These are phyloP conservation scores for Elaeagnus macrophylla DNA, from an alignment of 306 rosid species.

Conservation along the genomic window DNA sequence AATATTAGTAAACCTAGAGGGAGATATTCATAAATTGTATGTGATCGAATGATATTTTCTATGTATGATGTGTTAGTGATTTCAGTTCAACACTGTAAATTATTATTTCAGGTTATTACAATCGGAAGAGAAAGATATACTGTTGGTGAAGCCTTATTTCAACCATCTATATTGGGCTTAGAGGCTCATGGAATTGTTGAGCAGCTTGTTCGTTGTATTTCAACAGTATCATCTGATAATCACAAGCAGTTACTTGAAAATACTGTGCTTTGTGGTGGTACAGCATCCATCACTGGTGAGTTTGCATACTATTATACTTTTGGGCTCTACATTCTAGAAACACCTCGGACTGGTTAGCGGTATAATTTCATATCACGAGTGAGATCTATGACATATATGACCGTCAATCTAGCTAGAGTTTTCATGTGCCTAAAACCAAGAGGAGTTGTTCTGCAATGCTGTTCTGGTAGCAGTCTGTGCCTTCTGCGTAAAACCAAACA, in stretches of 20 bases:
- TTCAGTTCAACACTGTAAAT: constrained; percentile 11
- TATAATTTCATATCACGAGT: no score
- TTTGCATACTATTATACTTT: not conserved
- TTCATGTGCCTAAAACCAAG: no score
- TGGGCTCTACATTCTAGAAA: no score
- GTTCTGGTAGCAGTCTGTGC: no score
- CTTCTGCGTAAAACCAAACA: no score
- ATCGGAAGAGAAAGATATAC: constrained; percentile 85
- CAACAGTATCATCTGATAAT: constrained; percentile 85
- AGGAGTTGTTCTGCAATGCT: no score
- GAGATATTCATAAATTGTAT: no score
- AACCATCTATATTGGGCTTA: constrained; percentile 73
- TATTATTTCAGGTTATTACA: constrained; percentile 58
- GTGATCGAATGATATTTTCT: no score
- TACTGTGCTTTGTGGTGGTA: constrained; percentile 86
- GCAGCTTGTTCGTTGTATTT: constrained; percentile 89
- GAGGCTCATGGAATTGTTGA: constrained; percentile 96
- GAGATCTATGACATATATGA: no score
- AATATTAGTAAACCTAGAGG: no score
- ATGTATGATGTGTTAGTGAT: not conserved
- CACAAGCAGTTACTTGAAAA: constrained; percentile 88
- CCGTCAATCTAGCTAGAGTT: no score
- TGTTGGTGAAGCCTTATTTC: constrained; percentile 92
- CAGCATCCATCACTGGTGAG: constrained; percentile 75
- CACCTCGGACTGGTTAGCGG: no score